Evolutionary conservation across 495 filamentous ascomycete species (phyloP).

Genomic region (Tuber indicum): DNA sequence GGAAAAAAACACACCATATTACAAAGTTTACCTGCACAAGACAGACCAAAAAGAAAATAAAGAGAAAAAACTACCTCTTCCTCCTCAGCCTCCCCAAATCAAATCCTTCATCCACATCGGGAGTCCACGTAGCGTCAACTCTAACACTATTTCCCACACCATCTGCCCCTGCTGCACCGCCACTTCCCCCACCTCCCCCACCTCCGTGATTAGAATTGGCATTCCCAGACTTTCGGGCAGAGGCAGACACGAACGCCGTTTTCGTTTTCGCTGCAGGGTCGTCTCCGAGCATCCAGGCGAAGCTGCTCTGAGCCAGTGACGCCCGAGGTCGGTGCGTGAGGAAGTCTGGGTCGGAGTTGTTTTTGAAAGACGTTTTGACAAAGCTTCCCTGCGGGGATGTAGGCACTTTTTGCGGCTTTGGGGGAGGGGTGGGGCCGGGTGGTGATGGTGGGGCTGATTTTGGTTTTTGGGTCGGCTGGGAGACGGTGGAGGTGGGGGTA

Average conservation of each 20-base stretch:
- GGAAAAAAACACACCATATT: background rate
- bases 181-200: slow-evolving; percentile 10
- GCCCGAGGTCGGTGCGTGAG: slow-evolving; percentile 49
- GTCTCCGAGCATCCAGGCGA: slow-evolving; percentile 83
- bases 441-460: slow-evolving; percentile 11
- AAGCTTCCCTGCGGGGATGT: slow-evolving; percentile 36
- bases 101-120: slow-evolving; percentile 21
- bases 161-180: slow-evolving; percentile 4
- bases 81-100: slow-evolving; percentile 25
- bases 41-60: background rate
- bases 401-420: slow-evolving; percentile 25
- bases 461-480: background rate
- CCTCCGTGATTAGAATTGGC: background rate
- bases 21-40: background rate
- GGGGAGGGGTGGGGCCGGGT: slow-evolving; percentile 1
- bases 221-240: background rate
- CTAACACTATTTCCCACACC: slow-evolving; percentile 7
- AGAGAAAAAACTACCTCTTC: slow-evolving; percentile 3
- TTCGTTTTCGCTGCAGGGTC: slow-evolving; percentile 34
- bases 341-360: slow-evolving; percentile 40
- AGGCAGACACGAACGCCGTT: slow-evolving; percentile 32
- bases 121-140: slow-evolving; percentile 1
- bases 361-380: slow-evolving; percentile 40
- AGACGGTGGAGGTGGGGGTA: slow-evolving; percentile 2
- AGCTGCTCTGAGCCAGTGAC: slow-evolving; percentile 72